Conservation (phyloP, 2,329 filamentous ascomycete genomes). For the Herpotrichia juniperi region DNA sequence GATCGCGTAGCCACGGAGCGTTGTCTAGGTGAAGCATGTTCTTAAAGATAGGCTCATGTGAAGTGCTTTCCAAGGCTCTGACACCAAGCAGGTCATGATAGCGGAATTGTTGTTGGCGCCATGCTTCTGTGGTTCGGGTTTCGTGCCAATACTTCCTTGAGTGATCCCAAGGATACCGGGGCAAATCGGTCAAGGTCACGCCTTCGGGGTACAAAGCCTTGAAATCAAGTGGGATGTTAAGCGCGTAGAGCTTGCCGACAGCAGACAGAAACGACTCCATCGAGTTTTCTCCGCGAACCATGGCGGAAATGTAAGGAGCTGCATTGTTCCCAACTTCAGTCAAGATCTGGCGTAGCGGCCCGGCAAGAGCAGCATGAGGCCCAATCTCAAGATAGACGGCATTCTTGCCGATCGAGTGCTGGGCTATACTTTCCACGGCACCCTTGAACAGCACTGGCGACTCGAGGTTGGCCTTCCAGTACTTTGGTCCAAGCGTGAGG, state of each 20-base stretch:
- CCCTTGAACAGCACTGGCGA: constrained; percentile 15
- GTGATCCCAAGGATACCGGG: background rate
- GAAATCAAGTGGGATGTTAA: background rate
- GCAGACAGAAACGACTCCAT: background rate
- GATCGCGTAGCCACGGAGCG: background rate
- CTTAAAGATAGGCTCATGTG: background rate
- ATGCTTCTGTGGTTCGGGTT: background rate
- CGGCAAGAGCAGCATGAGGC: background rate
- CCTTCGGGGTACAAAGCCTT: background rate
- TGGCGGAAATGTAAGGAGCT: background rate
- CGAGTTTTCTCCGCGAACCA: background rate
- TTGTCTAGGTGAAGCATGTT: background rate
- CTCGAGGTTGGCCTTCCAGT: constrained; percentile 23
- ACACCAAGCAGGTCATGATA: background rate
- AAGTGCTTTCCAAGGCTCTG: background rate
- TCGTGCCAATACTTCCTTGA: background rate
- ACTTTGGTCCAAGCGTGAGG: constrained; percentile 8
- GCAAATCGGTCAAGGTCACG: background rate
- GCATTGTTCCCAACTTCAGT: background rate
- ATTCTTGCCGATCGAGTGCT: background rate
- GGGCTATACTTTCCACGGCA: constrained; percentile 3
- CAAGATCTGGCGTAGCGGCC: background rate
- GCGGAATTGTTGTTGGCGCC: background rate
- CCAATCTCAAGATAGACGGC: background rate
- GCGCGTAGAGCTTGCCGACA: background rate